Percentiles rank a stretch among this genome's conserved stretches.
phyloP scores from a whole-genome alignment of 305 asterid genomes.

The Fraxinus nigra region DNA sequence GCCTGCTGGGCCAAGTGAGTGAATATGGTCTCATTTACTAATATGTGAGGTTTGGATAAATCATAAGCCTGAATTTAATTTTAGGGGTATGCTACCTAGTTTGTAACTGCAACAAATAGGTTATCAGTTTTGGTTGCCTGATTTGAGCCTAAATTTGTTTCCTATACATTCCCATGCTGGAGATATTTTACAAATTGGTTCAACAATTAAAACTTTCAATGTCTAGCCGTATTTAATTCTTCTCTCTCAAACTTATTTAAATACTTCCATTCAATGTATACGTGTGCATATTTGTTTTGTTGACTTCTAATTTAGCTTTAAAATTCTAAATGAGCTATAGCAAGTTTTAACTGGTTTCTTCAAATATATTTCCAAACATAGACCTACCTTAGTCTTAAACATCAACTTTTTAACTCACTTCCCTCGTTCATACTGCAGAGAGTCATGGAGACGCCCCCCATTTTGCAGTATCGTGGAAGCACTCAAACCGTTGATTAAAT shows the following conservation, averaged over 20 bases:
- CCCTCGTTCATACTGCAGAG: conserved; percentile 49
- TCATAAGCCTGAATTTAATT: conserved; percentile 5
- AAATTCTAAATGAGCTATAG: background rate
- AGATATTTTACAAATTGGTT: conserved; percentile 9
- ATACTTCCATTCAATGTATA: background rate
- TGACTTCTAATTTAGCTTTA: conserved; percentile 9
- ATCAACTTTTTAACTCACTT: conserved; percentile 13
- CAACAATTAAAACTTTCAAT: background rate
- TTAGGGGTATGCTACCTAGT: background rate
- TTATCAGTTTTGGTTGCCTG: background rate
- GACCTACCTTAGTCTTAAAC: background rate
- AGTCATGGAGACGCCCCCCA: conserved; percentile 85
- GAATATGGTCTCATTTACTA: conserved; percentile 12
- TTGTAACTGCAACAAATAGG: background rate
- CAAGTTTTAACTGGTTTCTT: background rate
- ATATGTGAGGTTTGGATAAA: conserved; percentile 10
- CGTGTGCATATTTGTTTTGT: background rate
- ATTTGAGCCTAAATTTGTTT: conserved; percentile 12
- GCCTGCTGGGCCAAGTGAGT: conserved; percentile 93
- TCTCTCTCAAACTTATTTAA: background rate
- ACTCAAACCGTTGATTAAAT: conserved; percentile 56
- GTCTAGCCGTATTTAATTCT: background rate
- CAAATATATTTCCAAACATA: conserved; percentile 8
- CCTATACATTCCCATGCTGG: conserved; percentile 3
- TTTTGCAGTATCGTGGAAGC: conserved; percentile 73